Evolutionary conservation across 2,329 filamentous ascomycete genomes (phyloP).

Genomic region (Neonectria ditissima): DNA sequence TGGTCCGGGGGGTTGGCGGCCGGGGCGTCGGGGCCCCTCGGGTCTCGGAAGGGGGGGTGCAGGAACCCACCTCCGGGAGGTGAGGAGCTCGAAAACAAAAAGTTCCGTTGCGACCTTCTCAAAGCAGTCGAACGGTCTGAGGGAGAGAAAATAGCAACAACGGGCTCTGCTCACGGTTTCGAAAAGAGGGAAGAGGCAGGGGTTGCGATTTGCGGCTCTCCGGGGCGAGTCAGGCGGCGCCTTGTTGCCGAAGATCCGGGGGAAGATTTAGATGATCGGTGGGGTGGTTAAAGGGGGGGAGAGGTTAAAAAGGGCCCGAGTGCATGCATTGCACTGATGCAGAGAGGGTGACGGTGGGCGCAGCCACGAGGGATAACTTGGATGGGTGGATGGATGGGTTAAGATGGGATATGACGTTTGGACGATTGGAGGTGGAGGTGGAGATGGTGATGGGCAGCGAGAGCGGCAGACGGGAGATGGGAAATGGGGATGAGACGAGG

Average conservation of each 20-base stretch:
- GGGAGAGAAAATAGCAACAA: slow-evolving; percentile 15
- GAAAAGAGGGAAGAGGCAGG: background rate
- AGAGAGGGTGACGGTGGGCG: background rate
- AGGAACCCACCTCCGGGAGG: slow-evolving; percentile 5
- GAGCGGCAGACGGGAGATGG: slow-evolving; percentile 21
- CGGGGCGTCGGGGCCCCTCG: slow-evolving; percentile 1
- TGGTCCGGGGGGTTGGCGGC: slow-evolving; percentile 13
- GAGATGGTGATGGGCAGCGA: slow-evolving; percentile 9
- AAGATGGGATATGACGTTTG: background rate
- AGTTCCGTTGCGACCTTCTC: slow-evolving; percentile 41
- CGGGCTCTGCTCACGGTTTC: background rate
- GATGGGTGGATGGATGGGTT: background rate
- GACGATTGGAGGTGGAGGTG: slow-evolving; percentile 3
- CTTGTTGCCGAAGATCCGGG: slow-evolving; percentile 19
- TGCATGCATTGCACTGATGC: background rate
- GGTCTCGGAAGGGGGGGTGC: slow-evolving; percentile 21
- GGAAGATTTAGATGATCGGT: slow-evolving; percentile 17
- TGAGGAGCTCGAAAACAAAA: slow-evolving; percentile 7
- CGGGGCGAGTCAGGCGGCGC: slow-evolving; percentile 15
- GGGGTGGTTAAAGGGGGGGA: background rate
- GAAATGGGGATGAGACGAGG: slow-evolving; percentile 12
- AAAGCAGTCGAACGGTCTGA: slow-evolving; percentile 32
- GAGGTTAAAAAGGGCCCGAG: background rate
- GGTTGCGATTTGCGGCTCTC: slow-evolving; percentile 10
- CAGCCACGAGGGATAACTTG: slow-evolving; percentile 9